These are phyloP conservation scores for Salinomyces thailandicus DNA, from an alignment of 2,329 filamentous ascomycete genomes.

Conservation along the genomic window DNA sequence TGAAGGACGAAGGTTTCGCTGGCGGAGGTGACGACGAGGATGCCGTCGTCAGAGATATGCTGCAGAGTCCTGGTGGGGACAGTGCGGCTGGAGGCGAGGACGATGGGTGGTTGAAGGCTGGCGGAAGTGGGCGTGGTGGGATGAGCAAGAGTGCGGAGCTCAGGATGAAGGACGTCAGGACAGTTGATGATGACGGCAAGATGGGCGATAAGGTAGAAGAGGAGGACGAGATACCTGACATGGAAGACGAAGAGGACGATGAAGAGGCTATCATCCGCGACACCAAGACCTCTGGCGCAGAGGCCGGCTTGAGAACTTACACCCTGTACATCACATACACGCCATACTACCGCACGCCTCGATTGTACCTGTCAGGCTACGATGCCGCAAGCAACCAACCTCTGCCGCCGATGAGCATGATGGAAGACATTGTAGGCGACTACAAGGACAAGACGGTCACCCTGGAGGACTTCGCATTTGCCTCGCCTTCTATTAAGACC, in stretches of 20 bases:
- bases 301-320: constrained; percentile 63
- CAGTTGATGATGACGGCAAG: constrained; percentile 81
- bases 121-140: constrained; percentile 53
- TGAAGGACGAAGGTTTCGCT: constrained; percentile 69
- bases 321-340: constrained; percentile 98
- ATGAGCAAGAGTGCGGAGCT: constrained; percentile 44
- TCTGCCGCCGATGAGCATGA: constrained; percentile 74
- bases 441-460: constrained; percentile 99
- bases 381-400: constrained; percentile 52
- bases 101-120: constrained; percentile 86
- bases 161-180: constrained; percentile 69
- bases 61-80: constrained; percentile 40
- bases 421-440: constrained; percentile 92
- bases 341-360: constrained; percentile 89
- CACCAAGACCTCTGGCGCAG: constrained; percentile 27
- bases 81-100: constrained; percentile 47
- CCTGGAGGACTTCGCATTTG: constrained; percentile 93
- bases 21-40: constrained; percentile 80
- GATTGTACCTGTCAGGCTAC: constrained; percentile 91
- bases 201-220: constrained; percentile 65
- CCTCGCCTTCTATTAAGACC: constrained; percentile 85
- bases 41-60: constrained; percentile 70
- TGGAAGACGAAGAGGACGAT: constrained; percentile 92
- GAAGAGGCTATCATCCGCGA: constrained; percentile 94
- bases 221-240: constrained; percentile 83